phyloP scores from a whole-genome alignment of 2,329 filamentous ascomycete genomes.

The Ampelomyces quisqualis region DNA sequence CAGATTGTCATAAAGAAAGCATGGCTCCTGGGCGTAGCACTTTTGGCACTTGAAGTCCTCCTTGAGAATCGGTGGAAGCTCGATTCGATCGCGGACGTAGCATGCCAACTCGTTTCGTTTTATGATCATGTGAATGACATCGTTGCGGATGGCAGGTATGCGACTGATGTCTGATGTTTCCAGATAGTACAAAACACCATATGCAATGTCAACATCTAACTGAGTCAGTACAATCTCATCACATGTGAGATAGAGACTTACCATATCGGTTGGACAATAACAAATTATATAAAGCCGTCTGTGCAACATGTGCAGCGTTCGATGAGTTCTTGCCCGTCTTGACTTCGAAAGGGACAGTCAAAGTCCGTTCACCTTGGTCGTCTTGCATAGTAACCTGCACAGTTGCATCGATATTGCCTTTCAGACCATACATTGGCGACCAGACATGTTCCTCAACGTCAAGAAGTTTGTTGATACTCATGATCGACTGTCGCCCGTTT shows the following conservation, averaged over 20 bases:
- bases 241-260: conserved; percentile 32
- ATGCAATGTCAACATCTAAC: conserved; percentile 79
- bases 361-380: conserved; percentile 61
- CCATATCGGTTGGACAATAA: conserved; percentile 88
- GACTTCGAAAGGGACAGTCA: conserved; percentile 91
- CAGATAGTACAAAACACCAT: conserved; percentile 92
- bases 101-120: conserved; percentile 87
- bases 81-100: conserved; percentile 77
- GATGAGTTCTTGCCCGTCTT: conserved; percentile 85
- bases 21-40: conserved; percentile 88
- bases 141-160: conserved; percentile 80
- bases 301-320: conserved; percentile 80
- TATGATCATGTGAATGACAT: conserved; percentile 95
- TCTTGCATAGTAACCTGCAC: conserved; percentile 84
- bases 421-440: conserved; percentile 96
- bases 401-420: conserved; percentile 96
- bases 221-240: conserved; percentile 12
- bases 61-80: conserved; percentile 83
- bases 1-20: conserved; percentile 91
- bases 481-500: conserved; percentile 70
- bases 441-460: conserved; percentile 98
- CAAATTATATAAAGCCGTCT: conserved; percentile 92
- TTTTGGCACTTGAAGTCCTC: conserved; percentile 77
- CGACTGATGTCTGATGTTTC: conserved; percentile 84
- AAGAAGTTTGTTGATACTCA: conserved; percentile 90